Base-by-base conservation (phyloP, 2,329 filamentous ascomycete species). In the Calonectria pseudoreteaudii region DNA sequence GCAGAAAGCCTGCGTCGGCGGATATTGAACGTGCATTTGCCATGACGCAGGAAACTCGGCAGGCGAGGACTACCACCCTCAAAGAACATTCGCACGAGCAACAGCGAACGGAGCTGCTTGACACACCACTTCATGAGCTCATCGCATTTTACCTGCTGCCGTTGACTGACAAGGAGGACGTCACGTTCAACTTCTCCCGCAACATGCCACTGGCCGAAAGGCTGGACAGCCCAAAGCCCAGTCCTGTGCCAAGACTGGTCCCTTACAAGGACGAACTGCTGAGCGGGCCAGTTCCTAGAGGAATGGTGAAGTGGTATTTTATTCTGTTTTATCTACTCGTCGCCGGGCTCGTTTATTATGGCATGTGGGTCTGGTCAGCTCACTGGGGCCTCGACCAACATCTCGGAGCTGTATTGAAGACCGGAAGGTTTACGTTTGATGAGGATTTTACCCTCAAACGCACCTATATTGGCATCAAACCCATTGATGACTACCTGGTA, bases 241-340 rank as follows among this genome's bases (percentile, higher is more conserved):
- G 20, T 16, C 68, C 62, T 11, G 53, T 53, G 6, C 23, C 72
- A 23, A 71, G 68, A 28, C 64, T 71, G 18, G 41, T 71, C 2
- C 72, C 72, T 10, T 74, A 71, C 41, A 71, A 74, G 44, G 72
- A 74, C 28, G 72, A 74, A 9, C 68, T 74, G 23, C 64, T 71
- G 1, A 67, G 68, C 31, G 28, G 11, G 11, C 68, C 72, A 26
- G 23, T 5, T 2, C 64, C 62, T 6, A 41, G 72, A 26, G 68
- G 62, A 5, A 26, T 14, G 0, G 53, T 11, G 11, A 70, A 71
- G 28, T 71, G 72, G 72, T 65, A 50, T n/a, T 64, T 74, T 23
- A 71, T 71, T 9, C 44, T 23, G 7, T 71, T 68, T 23, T 71
- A 71, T 36, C 28, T 74, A 5, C 20, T 60, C 16, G 36, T 70